Evolutionary conservation across 2,329 filamentous ascomycete genomes (phyloP).

Genomic region (Fusarium poae): DNA sequence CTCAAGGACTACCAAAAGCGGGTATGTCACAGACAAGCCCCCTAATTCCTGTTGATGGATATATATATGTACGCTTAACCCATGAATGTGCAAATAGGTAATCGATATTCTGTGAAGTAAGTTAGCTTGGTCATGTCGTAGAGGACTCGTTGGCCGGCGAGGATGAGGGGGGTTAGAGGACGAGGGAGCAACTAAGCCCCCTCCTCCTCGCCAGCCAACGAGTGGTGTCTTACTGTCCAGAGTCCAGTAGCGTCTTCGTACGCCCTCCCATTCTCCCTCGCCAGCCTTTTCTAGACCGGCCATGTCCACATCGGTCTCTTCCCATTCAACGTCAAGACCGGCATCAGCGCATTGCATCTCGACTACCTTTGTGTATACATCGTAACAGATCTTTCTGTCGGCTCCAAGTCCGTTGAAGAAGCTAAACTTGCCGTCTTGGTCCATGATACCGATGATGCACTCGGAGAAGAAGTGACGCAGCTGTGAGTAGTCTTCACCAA

Average conservation of each 20-base stretch:
- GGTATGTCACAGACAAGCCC: conserved; percentile 22
- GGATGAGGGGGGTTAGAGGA: no score
- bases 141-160: no score
- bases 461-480: conserved; percentile 90
- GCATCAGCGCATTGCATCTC: conserved; percentile 93
- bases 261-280: conserved; percentile 86
- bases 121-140: conserved; percentile 42
- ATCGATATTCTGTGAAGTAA: conserved; percentile 69
- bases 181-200: no score
- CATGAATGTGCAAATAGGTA: conserved; percentile 82
- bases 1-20: conserved; percentile 31
- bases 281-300: conserved; percentile 73
- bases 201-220: no score
- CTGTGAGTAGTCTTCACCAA: conserved; percentile 91
- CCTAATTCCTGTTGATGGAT: conserved; percentile 18
- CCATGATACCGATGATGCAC: conserved; percentile 82
- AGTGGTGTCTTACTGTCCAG: conserved; percentile 77
- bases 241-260: conserved; percentile 90
- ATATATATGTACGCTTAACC: conserved; percentile 59
- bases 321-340: conserved; percentile 90
- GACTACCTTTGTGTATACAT: conserved; percentile 92
- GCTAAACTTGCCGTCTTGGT: conserved; percentile 79
- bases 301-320: conserved; percentile 79
- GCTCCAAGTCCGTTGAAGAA: conserved; percentile 94
- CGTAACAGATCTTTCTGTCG: conserved; percentile 92